Percentiles rank a stretch among this genome's conserved stretches.
Evolutionary conservation across 225 moss, liverwort and hornwort genomes (phyloP).

Genomic region (Takakia lepidozioides): DNA sequence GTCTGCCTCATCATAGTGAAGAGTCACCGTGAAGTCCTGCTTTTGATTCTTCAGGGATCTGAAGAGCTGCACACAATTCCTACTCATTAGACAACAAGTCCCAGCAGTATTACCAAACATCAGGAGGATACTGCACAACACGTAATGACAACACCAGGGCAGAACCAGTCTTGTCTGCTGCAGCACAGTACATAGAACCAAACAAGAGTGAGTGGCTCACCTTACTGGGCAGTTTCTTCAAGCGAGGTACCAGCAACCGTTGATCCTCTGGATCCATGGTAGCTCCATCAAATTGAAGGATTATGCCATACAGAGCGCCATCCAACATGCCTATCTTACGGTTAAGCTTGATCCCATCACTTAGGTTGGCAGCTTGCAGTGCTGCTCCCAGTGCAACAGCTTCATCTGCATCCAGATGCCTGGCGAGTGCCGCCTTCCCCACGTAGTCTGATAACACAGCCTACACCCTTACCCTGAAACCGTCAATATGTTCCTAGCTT

Average conservation of each 20-base stretch:
- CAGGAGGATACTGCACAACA: too few species aligned
- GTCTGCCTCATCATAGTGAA: conserved; percentile 60
- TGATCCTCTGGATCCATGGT: conserved; percentile 57
- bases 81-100: conserved; percentile 1
- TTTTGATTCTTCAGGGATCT: conserved; percentile 71
- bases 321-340: conserved; percentile 98
- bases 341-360: conserved; percentile 98
- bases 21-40: conserved; percentile 64
- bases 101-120: too few species aligned
- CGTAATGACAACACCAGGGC: too few species aligned
- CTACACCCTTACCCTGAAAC: conserved; percentile 36
- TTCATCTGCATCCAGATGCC: conserved; percentile 96
- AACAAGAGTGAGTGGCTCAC: conserved; percentile 27
- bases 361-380: conserved; percentile 89
- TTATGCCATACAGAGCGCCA: conserved; percentile 78
- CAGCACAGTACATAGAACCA: too few species aligned
- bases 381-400: conserved; percentile 87
- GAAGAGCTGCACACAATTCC: conserved; percentile 42
- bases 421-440: conserved; percentile 67
- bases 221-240: conserved; percentile 92
- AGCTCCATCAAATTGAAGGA: conserved; percentile 67
- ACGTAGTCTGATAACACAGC: conserved; percentile 71
- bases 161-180: too few species aligned
- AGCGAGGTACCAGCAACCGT: conserved; percentile 50
- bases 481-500: too few species aligned